Base-by-base conservation (phyloP, 2,329 filamentous ascomycete genomes). In the Arthrinium puccinioides region DNA sequence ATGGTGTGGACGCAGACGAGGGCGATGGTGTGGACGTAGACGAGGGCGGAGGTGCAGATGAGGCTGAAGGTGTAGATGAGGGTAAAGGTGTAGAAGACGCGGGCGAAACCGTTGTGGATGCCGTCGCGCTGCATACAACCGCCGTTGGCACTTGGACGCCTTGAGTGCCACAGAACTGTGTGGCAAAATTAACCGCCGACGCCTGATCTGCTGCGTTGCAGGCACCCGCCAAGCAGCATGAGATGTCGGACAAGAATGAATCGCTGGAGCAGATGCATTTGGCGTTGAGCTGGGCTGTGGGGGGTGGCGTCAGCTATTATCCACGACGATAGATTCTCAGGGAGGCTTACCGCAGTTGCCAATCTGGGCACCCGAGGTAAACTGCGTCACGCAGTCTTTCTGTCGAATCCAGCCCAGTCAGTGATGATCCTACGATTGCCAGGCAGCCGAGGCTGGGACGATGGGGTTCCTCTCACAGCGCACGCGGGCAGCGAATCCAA, bases 231-330 rank as follows among this genome's bases (percentile, higher is more conserved):
- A 77, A 55, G 46, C 73, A 77, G 54, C 70, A 73, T 29, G 66
- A 54, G 41, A 76, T 69, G 37, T 51, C 50, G 32, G 42, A 49
- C 38, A 77, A 50, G 60, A 76, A 76, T 14, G 53, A 48, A 9
- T 51, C 43, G 42, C 58, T 56, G 6, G 48, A 50, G 49, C 73
- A 76, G 44, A 75, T 72, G 47, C 73, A 76, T 24, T 52, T 47
- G 40, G 66, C 55, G 39, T 74, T 61, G 15, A n/a, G n/a, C n/a
- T n/a, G n/a, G n/a, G n/a, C n/a, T n/a, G 67, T 38, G 21, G 52
- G 50, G 6, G 30, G 26, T n/a, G n/a, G n/a, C n/a, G n/a, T n/a
- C n/a, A n/a, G n/a, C n/a, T n/a, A n/a, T n/a, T n/a, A n/a, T n/a
- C n/a, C n/a, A n/a, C n/a, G n/a, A n/a, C n/a, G n/a, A n/a, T n/a